These are phyloP conservation scores for Brasilioporus rufonigricans DNA, from an alignment of 768 basidiomycete species.

Conservation along the genomic window DNA sequence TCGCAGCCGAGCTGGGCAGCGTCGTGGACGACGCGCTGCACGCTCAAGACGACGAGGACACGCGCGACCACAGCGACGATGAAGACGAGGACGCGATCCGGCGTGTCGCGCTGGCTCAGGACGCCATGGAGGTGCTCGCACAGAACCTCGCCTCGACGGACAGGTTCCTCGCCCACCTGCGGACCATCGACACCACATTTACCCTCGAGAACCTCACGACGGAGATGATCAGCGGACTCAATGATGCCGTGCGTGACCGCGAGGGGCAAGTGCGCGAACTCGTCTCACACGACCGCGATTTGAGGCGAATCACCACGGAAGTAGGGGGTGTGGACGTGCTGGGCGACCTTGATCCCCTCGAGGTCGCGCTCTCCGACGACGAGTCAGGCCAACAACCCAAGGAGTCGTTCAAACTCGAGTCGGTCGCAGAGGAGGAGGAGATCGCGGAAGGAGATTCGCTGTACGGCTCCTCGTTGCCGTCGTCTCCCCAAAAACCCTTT, in stretches of 20 bases:
- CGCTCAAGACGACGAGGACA: constrained; percentile 10
- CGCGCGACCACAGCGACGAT: constrained; percentile 22
- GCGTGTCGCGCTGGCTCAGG: constrained; percentile 35
- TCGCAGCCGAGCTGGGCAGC: constrained; percentile 25
- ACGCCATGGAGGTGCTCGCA: constrained; percentile 71
- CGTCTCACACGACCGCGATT: constrained; percentile 74
- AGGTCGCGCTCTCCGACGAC: constrained; percentile 33
- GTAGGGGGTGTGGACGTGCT: constrained; percentile 75
- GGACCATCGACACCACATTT: constrained; percentile 55
- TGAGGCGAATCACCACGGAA: constrained; percentile 73
- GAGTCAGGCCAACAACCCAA: constrained; percentile 28
- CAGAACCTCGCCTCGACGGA: constrained; percentile 76
- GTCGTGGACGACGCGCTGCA: constrained; percentile 19
- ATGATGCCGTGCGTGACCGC: constrained; percentile 71
- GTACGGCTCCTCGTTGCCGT: constrained; percentile 38
- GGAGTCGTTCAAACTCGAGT: constrained; percentile 31
- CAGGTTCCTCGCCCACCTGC: constrained; percentile 70
- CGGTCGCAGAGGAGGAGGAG: constrained; percentile 41
- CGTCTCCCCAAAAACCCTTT: constrained; percentile 56
- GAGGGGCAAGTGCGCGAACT: constrained; percentile 81
- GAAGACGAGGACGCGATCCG: constrained; percentile 28
- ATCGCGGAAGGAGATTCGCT: constrained; percentile 41
- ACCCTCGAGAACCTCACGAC: constrained; percentile 68
- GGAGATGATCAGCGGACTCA: constrained; percentile 72
- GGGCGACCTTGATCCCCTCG: constrained; percentile 64